These are phyloP conservation scores for Backusella liffmaniae DNA, from an alignment of 192 early-diverging fungal genomes.

Conservation along the genomic window DNA sequence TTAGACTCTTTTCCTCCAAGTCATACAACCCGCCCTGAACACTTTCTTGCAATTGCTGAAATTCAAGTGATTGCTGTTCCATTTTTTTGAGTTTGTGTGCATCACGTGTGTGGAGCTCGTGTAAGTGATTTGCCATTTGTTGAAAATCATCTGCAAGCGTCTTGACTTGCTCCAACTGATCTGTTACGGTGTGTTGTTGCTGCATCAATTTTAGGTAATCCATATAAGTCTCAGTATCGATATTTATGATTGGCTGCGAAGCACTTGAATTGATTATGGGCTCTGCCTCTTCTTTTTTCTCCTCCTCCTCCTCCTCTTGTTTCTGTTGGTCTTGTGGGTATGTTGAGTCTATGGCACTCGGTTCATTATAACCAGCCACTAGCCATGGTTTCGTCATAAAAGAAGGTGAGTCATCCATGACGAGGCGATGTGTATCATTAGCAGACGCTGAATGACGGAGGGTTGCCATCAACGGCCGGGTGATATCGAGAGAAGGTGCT, in stretches of 20 bases:
- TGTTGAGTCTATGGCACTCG: background rate
- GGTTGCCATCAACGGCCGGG: background rate
- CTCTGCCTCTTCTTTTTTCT: background rate
- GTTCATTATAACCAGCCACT: background rate
- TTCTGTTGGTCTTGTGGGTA: background rate
- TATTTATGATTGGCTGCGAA: background rate
- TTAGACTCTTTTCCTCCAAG: background rate
- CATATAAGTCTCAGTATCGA: background rate
- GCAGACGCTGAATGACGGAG: background rate
- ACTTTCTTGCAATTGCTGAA: background rate
- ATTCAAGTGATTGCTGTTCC: background rate
- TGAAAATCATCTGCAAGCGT: slow-evolving; percentile 1
- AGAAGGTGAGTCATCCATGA: background rate
- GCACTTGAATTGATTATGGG: background rate
- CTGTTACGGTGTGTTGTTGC: background rate
- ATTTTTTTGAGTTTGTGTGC: background rate
- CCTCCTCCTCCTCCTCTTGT: background rate
- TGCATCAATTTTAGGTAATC: background rate
- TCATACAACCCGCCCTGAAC: background rate
- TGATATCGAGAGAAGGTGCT: background rate
- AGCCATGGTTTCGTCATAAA: background rate
- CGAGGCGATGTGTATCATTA: background rate
- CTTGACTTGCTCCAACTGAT: background rate
- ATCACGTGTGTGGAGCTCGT: background rate
- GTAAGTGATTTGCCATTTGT: background rate